phyloP scores from a whole-genome alignment of 2,329 filamentous ascomycete genomes.

The Penicillium sp. region DNA sequence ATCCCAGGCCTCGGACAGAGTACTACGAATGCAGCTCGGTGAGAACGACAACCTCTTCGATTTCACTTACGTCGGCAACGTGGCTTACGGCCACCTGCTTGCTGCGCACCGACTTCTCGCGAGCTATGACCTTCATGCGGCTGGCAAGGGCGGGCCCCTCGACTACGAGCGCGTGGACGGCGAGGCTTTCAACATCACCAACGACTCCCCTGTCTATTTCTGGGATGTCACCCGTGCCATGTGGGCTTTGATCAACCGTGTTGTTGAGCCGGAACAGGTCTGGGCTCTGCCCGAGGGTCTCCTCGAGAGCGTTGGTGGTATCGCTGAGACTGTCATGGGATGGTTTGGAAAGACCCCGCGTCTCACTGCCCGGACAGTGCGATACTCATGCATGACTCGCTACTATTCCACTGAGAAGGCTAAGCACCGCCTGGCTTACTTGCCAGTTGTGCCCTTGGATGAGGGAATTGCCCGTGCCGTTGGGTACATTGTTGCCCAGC shows the following conservation, averaged over 20 bases:
- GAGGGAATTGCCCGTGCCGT: slow-evolving; percentile 50
- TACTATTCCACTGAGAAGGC: slow-evolving; percentile 50
- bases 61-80: slow-evolving; percentile 67
- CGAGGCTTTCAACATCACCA: slow-evolving; percentile 86
- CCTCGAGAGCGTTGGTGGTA: slow-evolving; percentile 40
- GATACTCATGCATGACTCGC: slow-evolving; percentile 50
- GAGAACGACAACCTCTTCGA: slow-evolving; percentile 68
- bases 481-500: slow-evolving; percentile 39
- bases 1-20: slow-evolving; percentile 53
- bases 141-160: slow-evolving; percentile 57
- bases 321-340: slow-evolving; percentile 44
- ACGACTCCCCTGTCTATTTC: slow-evolving; percentile 83
- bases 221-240: slow-evolving; percentile 82
- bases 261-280: slow-evolving; percentile 44
- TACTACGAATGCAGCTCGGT: slow-evolving; percentile 78
- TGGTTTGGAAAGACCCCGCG: slow-evolving; percentile 47
- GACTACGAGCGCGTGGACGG: slow-evolving; percentile 75
- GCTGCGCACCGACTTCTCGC: slow-evolving; percentile 70
- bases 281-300: slow-evolving; percentile 43
- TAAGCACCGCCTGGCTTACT: slow-evolving; percentile 46
- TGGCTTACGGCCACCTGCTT: slow-evolving; percentile 77
- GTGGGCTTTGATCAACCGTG: slow-evolving; percentile 58
- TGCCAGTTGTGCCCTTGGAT: slow-evolving; percentile 45
- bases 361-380: slow-evolving; percentile 44
- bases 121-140: slow-evolving; percentile 48